A percentile compares a stretch with the other conserved stretches of the same genome.
Conservation (phyloP, 2,329 filamentous ascomycete genomes). For the Colletotrichum sp. region DNA sequence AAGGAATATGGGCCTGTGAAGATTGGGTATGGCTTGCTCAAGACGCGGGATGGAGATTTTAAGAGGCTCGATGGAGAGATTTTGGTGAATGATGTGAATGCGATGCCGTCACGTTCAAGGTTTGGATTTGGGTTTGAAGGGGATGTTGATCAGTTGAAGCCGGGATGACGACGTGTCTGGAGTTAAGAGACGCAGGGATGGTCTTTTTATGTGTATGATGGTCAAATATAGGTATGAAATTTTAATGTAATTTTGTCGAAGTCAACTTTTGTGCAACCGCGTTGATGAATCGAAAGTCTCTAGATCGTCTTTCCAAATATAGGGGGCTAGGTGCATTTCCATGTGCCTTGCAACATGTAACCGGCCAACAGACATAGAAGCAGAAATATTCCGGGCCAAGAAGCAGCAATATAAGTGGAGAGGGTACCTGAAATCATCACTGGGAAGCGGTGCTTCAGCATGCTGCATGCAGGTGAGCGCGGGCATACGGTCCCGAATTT, state of each 20-base stretch:
- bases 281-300: not conserved
- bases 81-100: not conserved
- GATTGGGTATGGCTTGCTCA: not conserved
- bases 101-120: not conserved
- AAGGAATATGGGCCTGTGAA: not conserved
- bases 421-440: not conserved
- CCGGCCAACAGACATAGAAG: rapidly evolving
- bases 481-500: not conserved
- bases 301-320: not conserved
- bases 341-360: rapidly evolving
- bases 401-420: not conserved
- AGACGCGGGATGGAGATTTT: not conserved
- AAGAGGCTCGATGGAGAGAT: not conserved
- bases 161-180: not conserved
- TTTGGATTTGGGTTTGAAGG: conserved; percentile 29
- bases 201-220: not conserved
- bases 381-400: not conserved
- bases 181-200: rapidly evolving
- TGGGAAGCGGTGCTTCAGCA: not conserved
- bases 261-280: not conserved
- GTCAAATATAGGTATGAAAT: not conserved
- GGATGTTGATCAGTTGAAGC: not conserved
- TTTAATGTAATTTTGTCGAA: not conserved
- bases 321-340: no score
- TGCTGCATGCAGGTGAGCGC: not conserved